Evolutionary conservation across 768 basidiomycete species (phyloP), one percentile per base, ranked within the genome.

Genomic region (Rhizopogon vinicolor): DNA sequence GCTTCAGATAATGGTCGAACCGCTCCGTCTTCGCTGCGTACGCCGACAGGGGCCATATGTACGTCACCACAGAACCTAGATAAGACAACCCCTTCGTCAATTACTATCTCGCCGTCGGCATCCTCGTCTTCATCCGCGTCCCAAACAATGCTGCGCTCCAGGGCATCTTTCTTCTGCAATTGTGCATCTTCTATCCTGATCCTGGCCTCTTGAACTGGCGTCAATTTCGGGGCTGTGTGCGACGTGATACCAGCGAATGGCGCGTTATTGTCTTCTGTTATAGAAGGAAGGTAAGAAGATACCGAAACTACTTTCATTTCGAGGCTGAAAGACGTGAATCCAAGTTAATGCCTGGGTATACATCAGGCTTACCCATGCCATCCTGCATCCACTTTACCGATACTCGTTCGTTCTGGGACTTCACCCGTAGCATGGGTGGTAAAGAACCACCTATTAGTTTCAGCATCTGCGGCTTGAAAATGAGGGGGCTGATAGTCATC

Each of bases 401-500:
- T 71, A 54, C 74, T 83, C 67, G 80, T 86, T 56, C 80, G 82
- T 61, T 93, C 90, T 2, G 92, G 92, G 5, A 80, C 72, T 71
- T 93, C 91, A 33, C 79, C 77, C 28, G 80, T 63, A 60, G 79
- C 78, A 63, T 91, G 92, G 0, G 91, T 93, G 63, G 86, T 84
- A 65, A 93, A 89, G 63, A 82, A 89, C 83, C 87, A 91, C 55
- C 75, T 87, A 65, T 91, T 85, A 58, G 79, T 81, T n/a, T 85
- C 76, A 5, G 73, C 71, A 63, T 93, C 89, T 0, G 85, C 90
- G 5, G 87, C 71, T 54, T 80, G 78, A 63, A 93, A 93, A 66
- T 86, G 74, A 0, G 88, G 89, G 5, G 93, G 93, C 65, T 95
- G 89, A 62, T 95, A 95, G 50, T 92, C 85, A 8, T 77, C 73